These are phyloP conservation scores for Pneumocystis sp. DNA, from an alignment of 1,139 yeast genomes.

Conservation along the genomic window DNA sequence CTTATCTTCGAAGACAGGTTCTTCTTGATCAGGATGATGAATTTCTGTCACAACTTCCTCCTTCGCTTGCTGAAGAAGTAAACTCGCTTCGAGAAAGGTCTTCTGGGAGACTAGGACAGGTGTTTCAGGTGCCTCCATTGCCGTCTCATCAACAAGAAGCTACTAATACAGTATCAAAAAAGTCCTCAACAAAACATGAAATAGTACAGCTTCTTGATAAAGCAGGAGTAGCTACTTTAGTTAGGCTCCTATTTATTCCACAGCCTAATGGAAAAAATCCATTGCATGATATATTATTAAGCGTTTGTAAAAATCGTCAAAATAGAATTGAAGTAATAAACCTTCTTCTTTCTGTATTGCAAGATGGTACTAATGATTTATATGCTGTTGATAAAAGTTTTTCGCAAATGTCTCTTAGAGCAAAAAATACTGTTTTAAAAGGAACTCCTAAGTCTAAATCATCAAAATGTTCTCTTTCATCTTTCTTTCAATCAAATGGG, in stretches of 20 bases:
- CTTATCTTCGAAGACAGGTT: slow-evolving; percentile 24
- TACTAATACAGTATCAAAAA: slow-evolving; percentile 1
- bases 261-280: slow-evolving; percentile 51
- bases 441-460: slow-evolving; percentile 13
- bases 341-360: slow-evolving; percentile 49
- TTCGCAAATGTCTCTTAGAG: slow-evolving; percentile 32
- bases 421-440: slow-evolving; percentile 15
- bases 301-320: slow-evolving; percentile 61
- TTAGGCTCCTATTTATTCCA: slow-evolving; percentile 61
- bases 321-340: slow-evolving; percentile 67
- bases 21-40: slow-evolving; percentile 26
- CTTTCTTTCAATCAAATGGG: slow-evolving; percentile 15
- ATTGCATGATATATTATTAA: slow-evolving; percentile 51
- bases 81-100: slow-evolving; percentile 18
- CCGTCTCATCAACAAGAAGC: background rate
- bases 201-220: slow-evolving; percentile 46
- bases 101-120: background rate
- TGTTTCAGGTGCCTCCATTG: background rate
- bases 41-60: slow-evolving; percentile 22
- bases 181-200: slow-evolving; percentile 3
- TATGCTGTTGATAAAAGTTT: slow-evolving; percentile 53
- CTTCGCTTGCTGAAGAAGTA: slow-evolving; percentile 24
- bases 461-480: slow-evolving; percentile 4
- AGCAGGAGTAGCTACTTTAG: slow-evolving; percentile 57
- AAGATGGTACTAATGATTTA: slow-evolving; percentile 56